These are phyloP conservation scores for Jamesozyma hellenica DNA, from an alignment of 805 yeast species.

Conservation along the genomic window DNA sequence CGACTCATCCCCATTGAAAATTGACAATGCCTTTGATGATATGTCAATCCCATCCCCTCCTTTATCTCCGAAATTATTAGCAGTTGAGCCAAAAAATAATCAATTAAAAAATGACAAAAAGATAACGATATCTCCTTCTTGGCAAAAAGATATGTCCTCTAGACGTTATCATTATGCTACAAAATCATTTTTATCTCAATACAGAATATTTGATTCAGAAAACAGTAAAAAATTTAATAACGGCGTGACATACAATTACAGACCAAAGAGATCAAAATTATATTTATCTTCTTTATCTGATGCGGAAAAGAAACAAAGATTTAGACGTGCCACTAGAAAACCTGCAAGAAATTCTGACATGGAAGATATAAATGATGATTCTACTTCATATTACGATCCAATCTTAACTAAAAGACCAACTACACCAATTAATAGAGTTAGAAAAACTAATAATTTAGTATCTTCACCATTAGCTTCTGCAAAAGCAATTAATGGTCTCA, in stretches of 20 bases:
- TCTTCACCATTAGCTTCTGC: constrained; percentile 20
- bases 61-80: constrained; percentile 17
- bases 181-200: constrained; percentile 18
- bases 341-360: neutral
- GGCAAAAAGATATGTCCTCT: constrained; percentile 12
- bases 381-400: neutral
- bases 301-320: constrained; percentile 1
- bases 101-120: constrained; percentile 3
- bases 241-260: neutral
- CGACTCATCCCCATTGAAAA: neutral
- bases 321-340: constrained; percentile 2
- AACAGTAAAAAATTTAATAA: neutral
- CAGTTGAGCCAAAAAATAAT: neutral
- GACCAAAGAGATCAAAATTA: neutral
- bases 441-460: constrained; percentile 10
- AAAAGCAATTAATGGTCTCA: constrained; percentile 18
- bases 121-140: constrained; percentile 14
- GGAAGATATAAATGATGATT: constrained; percentile 5
- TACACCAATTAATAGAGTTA: constrained; percentile 19
- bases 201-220: constrained; percentile 11
- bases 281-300: constrained; percentile 1
- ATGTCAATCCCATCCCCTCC: constrained; percentile 27
- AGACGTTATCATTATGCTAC: constrained; percentile 12
- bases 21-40: constrained; percentile 12
- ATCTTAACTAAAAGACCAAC: constrained; percentile 9